A percentile compares a stretch with the other conserved stretches of the same genome.
Evolutionary conservation across 371 early-diverging fungal genomes (phyloP).

Genomic region (Apophysomyces ossiformis): DNA sequence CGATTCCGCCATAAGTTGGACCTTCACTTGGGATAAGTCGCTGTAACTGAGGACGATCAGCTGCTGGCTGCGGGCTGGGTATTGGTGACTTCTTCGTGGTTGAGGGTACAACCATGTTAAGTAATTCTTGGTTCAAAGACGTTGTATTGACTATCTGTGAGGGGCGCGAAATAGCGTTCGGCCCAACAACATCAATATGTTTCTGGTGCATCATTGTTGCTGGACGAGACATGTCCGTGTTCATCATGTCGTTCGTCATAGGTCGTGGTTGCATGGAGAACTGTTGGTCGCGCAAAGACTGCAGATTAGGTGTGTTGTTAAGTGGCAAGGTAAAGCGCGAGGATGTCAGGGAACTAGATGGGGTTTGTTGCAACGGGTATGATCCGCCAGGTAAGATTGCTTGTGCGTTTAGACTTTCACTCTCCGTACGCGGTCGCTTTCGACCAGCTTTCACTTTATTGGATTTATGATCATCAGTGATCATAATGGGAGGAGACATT

Average conservation of each 20-base stretch:
- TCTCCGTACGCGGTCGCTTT: conserved; percentile 48
- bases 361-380: conserved; percentile 6
- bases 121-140: conserved; percentile 1
- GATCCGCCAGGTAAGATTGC: conserved; percentile 16
- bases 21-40: conserved; percentile 79
- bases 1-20: conserved; percentile 84
- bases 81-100: conserved; percentile 27
- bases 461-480: conserved; percentile 96
- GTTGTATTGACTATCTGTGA: neutral
- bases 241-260: conserved; percentile 12
- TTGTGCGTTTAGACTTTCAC: conserved; percentile 27
- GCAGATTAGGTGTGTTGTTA: conserved; percentile 6
- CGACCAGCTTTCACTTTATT: conserved; percentile 66
- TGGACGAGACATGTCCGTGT: neutral
- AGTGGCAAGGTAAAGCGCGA: conserved; percentile 8
- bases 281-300: conserved; percentile 17
- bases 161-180: neutral
- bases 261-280: conserved; percentile 28
- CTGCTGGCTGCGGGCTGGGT: conserved; percentile 34
- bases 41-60: conserved; percentile 45
- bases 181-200: conserved; percentile 2
- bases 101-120: conserved; percentile 1
- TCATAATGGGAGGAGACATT: conserved; percentile 92
- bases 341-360: neutral
- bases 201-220: neutral